Percentiles rank a stretch among this genome's conserved stretches.
Conservation (phyloP, 2,329 filamentous ascomycete genomes). For the Hysterium pulicare region DNA sequence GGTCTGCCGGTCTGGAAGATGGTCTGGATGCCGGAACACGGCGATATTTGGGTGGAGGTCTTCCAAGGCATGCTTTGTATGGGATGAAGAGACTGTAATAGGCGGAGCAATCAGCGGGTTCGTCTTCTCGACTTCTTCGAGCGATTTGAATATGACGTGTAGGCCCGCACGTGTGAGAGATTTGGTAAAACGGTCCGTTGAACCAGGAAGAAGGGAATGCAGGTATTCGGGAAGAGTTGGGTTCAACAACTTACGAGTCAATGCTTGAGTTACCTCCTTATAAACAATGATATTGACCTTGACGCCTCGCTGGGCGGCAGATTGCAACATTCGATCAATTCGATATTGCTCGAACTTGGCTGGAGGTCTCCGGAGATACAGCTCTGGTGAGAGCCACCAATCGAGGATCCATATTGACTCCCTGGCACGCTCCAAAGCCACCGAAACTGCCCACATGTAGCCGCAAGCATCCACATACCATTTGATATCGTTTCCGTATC, state of each 20-base stretch:
- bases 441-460: conserved; percentile 82
- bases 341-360: conserved; percentile 79
- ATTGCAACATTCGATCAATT: conserved; percentile 76
- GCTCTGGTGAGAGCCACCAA: conserved; percentile 85
- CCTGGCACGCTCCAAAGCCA: conserved; percentile 71
- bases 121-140: conserved; percentile 45
- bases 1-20: conserved; percentile 70
- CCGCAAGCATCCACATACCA: conserved; percentile 84
- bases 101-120: conserved; percentile 44
- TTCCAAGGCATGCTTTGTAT: conserved; percentile 79
- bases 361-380: conserved; percentile 81
- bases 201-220: conserved; percentile 41
- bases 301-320: conserved; percentile 79
- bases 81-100: conserved; percentile 58
- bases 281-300: conserved; percentile 85
- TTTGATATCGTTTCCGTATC: conserved; percentile 70
- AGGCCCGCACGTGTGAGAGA: conserved; percentile 40
- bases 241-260: conserved; percentile 64
- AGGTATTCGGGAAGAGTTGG: conserved; percentile 43
- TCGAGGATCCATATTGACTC: conserved; percentile 83
- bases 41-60: conserved; percentile 76
- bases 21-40: conserved; percentile 88
- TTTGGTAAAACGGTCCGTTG: conserved; percentile 41
- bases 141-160: conserved; percentile 43
- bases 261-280: conserved; percentile 75